Evolutionary conservation across 164 flowering plant species (phyloP).

Genomic region (Nymphaea colorata): DNA sequence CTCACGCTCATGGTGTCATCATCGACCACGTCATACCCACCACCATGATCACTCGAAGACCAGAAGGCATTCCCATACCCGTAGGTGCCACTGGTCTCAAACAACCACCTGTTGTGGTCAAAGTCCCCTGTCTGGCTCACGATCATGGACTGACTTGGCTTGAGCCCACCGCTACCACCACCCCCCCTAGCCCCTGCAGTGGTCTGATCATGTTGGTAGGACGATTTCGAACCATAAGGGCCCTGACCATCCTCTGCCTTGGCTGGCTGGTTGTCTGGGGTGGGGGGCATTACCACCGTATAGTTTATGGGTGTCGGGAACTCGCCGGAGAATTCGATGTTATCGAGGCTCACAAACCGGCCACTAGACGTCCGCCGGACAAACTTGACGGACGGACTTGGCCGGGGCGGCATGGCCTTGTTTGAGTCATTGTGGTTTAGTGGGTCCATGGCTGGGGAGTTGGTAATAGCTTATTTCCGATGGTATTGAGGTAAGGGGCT

Average conservation of each 20-base stretch:
- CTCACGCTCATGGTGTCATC: not conserved
- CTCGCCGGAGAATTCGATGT: slow-evolving; percentile 39
- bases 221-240: not conserved
- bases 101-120: slow-evolving; percentile 75
- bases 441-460: not conserved
- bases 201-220: no score
- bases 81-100: slow-evolving; percentile 67
- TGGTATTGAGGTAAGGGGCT: no score
- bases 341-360: slow-evolving; percentile 65
- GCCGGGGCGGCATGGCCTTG: slow-evolving; percentile 16
- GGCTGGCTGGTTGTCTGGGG: slow-evolving; percentile 84
- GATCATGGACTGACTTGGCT: slow-evolving; percentile 26
- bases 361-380: slow-evolving; percentile 69
- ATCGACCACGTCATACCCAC: slow-evolving; percentile 13
- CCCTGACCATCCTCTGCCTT: slow-evolving; percentile 2
- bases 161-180: slow-evolving; percentile 5
- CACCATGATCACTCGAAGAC: slow-evolving; percentile 12
- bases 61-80: slow-evolving; percentile 66
- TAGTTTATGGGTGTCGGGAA: slow-evolving; percentile 35
- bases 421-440: slow-evolving; percentile 3
- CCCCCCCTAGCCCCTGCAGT: slow-evolving; percentile 11
- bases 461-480: no score
- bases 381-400: slow-evolving; percentile 55
- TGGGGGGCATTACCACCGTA: slow-evolving; percentile 88
- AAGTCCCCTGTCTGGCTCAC: slow-evolving; percentile 60